Evolutionary conservation across 2,329 filamentous ascomycete genomes (phyloP).

Genomic region (Colletotrichum sp.): DNA sequence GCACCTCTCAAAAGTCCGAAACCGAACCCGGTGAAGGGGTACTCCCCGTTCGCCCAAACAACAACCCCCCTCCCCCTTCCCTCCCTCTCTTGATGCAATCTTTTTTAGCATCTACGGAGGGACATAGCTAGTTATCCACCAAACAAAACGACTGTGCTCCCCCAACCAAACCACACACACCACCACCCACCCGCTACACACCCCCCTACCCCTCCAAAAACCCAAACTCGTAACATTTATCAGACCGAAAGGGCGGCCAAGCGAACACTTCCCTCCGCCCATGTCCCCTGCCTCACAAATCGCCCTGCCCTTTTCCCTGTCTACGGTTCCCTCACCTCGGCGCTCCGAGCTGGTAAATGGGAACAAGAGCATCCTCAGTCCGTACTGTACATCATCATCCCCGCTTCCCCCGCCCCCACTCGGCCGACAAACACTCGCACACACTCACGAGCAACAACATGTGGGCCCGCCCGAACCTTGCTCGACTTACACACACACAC

Average conservation of each 20-base stretch:
- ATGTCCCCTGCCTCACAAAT: not conserved
- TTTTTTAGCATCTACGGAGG: not conserved
- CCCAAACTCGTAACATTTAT: not conserved
- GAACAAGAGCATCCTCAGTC: not conserved
- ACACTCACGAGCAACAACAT: not conserved
- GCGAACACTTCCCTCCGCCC: not conserved
- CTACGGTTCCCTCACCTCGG: not conserved
- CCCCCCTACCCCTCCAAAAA: not conserved
- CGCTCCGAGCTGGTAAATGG: not conserved
- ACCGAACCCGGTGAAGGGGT: not conserved
- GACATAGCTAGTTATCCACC: not conserved
- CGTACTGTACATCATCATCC: not conserved
- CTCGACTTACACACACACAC: not conserved
- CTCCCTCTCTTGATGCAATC: not conserved
- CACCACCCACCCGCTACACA: not conserved
- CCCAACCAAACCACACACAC: not conserved
- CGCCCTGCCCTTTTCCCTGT: not conserved
- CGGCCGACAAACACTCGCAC: not conserved
- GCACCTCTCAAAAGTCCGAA: not conserved
- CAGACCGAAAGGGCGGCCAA: not conserved
- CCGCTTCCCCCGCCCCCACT: not conserved
- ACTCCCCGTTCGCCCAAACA: not conserved
- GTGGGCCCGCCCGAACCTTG: not conserved
- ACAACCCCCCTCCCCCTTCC: not conserved
- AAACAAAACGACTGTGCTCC: not conserved